phyloP scores from a whole-genome alignment of 2,329 filamentous ascomycete genomes.

The Fusarium subglutinans region DNA sequence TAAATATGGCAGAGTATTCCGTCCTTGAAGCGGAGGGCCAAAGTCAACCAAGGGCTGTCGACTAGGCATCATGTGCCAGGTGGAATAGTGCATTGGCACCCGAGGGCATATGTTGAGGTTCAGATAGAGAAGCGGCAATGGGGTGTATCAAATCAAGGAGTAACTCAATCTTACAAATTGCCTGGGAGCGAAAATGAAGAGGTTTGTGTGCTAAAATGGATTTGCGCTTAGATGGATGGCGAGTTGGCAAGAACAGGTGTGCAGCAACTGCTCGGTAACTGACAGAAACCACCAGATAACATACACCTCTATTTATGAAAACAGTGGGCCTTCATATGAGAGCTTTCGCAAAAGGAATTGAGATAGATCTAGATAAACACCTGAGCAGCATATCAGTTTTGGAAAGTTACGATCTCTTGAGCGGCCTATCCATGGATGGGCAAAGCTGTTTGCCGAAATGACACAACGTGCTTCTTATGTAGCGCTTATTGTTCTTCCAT shows the following conservation, averaged over 20 bases:
- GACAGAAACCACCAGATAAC: background rate
- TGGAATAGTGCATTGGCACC: background rate
- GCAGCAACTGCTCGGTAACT: background rate
- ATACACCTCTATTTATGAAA: background rate
- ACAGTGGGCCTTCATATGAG: background rate
- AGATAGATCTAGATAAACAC: background rate
- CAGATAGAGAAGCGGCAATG: background rate
- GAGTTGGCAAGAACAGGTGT: background rate
- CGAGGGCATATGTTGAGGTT: background rate
- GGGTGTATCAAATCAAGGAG: background rate
- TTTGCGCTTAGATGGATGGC: background rate
- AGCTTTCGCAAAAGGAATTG: background rate
- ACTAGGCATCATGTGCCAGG: background rate
- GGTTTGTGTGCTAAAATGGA: background rate
- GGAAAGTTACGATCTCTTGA: background rate
- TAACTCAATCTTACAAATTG: background rate
- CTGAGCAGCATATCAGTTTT: background rate
- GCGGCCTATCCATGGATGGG: background rate
- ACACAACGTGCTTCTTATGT: background rate
- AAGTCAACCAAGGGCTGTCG: no score
- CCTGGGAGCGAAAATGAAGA: background rate
- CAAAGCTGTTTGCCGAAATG: background rate
- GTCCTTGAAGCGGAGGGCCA: no score
- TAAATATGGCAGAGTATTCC: no score
- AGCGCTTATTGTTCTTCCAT: background rate